A percentile compares a stretch with the other conserved stretches of the same genome.
Evolutionary conservation across 1,284 basidiomycete species (phyloP).

Genomic region (Rhodotorula sp.): DNA sequence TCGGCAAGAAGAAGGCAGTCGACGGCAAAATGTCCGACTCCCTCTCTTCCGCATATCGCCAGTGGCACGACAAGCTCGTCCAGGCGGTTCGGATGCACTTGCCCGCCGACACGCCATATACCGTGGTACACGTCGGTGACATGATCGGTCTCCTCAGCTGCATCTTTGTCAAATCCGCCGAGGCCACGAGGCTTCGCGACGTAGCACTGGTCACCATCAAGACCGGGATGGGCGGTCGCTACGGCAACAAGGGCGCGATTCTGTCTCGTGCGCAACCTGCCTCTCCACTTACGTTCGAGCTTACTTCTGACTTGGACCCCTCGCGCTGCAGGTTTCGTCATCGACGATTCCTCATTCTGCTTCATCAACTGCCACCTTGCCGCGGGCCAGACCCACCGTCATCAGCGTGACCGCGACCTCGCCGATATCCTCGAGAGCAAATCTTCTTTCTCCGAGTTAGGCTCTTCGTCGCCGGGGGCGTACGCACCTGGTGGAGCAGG

Average conservation of each 20-base stretch:
- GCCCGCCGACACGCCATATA: constrained; percentile 63
- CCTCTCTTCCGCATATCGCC: constrained; percentile 67
- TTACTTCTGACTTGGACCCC: constrained; percentile 48
- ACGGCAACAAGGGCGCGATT: constrained; percentile 88
- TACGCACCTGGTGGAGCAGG: constrained; percentile 91
- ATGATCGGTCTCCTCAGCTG: constrained; percentile 90
- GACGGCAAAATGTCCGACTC: constrained; percentile 54
- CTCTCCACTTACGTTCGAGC: constrained; percentile 62
- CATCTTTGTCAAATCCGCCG: constrained; percentile 73
- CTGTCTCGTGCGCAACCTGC: constrained; percentile 50
- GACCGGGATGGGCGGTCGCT: constrained; percentile 94
- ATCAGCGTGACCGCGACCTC: constrained; percentile 79
- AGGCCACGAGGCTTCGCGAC: constrained; percentile 77
- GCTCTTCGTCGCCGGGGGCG: constrained; percentile 50
- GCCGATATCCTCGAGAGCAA: constrained; percentile 87
- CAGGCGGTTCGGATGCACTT: constrained; percentile 69
- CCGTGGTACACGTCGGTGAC: constrained; percentile 85
- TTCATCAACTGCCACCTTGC: constrained; percentile 96
- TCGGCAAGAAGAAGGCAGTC: constrained; percentile 59
- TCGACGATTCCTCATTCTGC: constrained; percentile 76
- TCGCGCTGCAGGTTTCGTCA: constrained; percentile 69
- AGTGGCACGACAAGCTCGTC: constrained; percentile 80
- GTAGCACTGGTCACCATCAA: constrained; percentile 90
- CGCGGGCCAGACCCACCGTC: constrained; percentile 80
- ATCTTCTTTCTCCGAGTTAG: constrained; percentile 59